Percentiles rank a stretch among this genome's conserved stretches.
phyloP scores from a whole-genome alignment of 2,329 filamentous ascomycete species.

The Diaporthe capsici region DNA sequence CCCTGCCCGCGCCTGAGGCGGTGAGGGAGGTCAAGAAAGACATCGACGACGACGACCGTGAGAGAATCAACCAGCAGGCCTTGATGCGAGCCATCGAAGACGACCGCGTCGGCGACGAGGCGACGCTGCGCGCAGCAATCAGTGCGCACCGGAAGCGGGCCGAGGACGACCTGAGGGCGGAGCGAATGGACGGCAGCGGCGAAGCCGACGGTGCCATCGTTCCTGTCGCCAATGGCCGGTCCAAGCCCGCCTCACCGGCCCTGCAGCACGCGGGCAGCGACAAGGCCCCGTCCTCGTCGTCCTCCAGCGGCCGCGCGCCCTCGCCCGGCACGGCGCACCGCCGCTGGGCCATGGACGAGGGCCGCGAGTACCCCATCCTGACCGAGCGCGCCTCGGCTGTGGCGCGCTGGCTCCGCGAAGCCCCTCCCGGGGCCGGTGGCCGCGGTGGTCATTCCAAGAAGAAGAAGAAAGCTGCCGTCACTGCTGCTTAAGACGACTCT shows the following conservation, averaged over 20 bases:
- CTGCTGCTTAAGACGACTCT: conserved; percentile 29
- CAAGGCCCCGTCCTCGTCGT: conserved; percentile 12
- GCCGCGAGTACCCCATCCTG: conserved; percentile 77
- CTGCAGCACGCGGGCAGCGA: background rate
- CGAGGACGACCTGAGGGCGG: conserved; percentile 63
- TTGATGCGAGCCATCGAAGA: conserved; percentile 78
- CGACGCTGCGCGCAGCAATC: conserved; percentile 74
- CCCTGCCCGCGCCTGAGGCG: conserved; percentile 52
- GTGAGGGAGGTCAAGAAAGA: conserved; percentile 64
- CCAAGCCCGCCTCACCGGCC: background rate
- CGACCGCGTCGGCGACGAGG: conserved; percentile 77
- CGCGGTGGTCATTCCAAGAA: conserved; percentile 47
- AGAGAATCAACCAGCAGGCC: conserved; percentile 73
- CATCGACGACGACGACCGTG: conserved; percentile 45
- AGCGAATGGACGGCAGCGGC: conserved; percentile 40
- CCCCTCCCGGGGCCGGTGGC: conserved; percentile 57
- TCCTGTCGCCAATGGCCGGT: conserved; percentile 11
- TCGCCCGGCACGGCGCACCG: conserved; percentile 53
- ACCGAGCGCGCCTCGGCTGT: conserved; percentile 80
- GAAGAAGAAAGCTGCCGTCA: conserved; percentile 53
- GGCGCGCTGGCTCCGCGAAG: conserved; percentile 77
- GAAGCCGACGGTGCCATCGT: conserved; percentile 34
- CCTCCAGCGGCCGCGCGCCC: background rate
- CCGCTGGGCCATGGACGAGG: conserved; percentile 75
- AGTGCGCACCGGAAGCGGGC: conserved; percentile 70